These are phyloP conservation scores for Aspergillus panamensis DNA, from an alignment of 495 filamentous ascomycete genomes.

Conservation along the genomic window DNA sequence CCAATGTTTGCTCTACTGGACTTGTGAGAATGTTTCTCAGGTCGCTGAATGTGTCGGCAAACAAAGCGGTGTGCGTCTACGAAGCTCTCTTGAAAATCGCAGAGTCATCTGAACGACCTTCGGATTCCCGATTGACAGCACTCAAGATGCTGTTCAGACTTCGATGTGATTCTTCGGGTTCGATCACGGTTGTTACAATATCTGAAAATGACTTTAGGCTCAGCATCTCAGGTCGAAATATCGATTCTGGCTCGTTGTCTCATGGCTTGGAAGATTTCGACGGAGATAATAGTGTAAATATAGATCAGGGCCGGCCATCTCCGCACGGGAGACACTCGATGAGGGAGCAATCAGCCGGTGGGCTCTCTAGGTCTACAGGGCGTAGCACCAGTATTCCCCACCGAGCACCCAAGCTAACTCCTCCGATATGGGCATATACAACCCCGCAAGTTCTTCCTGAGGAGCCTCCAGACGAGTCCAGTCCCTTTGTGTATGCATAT, in stretches of 20 bases:
- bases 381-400: slow-evolving; percentile 33
- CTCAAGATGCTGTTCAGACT: slow-evolving; percentile 84
- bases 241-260: slow-evolving; percentile 36
- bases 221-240: slow-evolving; percentile 64
- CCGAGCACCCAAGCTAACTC: slow-evolving; percentile 41
- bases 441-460: slow-evolving; percentile 50
- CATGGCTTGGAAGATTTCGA: slow-evolving; percentile 26
- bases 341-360: slow-evolving; percentile 23
- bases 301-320: slow-evolving; percentile 25
- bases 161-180: slow-evolving; percentile 71
- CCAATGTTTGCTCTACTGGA: slow-evolving; percentile 42
- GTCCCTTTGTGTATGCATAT: slow-evolving; percentile 43
- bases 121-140: slow-evolving; percentile 71
- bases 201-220: slow-evolving; percentile 71
- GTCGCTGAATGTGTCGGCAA: slow-evolving; percentile 38
- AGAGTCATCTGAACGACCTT: slow-evolving; percentile 38
- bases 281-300: slow-evolving; percentile 23
- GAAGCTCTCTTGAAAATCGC: slow-evolving; percentile 40
- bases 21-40: slow-evolving; percentile 46
- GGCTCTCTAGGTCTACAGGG: slow-evolving; percentile 29
- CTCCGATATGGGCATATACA: slow-evolving; percentile 55
- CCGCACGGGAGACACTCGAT: slow-evolving; percentile 20
- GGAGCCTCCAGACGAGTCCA: slow-evolving; percentile 46
- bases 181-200: slow-evolving; percentile 61
- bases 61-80: slow-evolving; percentile 37